Percentiles rank a stretch among this genome's conserved stretches.
Evolutionary conservation across 2,329 filamentous ascomycete genomes (phyloP).

Genomic region (Ophiostoma himal-ulmi): DNA sequence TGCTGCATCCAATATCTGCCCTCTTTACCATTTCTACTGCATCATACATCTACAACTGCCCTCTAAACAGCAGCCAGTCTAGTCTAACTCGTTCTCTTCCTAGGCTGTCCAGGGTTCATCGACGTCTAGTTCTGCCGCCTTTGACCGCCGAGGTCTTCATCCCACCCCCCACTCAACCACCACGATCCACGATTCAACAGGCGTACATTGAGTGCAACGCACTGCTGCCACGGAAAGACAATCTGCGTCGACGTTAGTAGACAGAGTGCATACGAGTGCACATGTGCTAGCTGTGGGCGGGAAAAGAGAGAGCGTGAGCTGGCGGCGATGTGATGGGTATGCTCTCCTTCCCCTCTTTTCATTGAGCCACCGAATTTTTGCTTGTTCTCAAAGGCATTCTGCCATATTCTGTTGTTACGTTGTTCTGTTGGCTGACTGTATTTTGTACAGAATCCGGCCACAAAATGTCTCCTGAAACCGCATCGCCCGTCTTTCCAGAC

Average conservation of each 20-base stretch:
- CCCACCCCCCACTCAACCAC: conserved; percentile 8
- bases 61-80: neutral
- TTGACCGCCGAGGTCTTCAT: conserved; percentile 15
- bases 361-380: conserved; percentile 14
- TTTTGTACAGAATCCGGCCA: conserved; percentile 38
- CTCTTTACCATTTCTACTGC: neutral
- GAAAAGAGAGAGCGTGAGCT: conserved; percentile 16
- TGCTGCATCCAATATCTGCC: neutral
- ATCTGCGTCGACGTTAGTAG: neutral
- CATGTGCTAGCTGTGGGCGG: conserved; percentile 17
- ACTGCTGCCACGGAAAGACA: neutral
- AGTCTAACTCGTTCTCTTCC: neutral
- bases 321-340: conserved; percentile 25
- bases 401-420: neutral
- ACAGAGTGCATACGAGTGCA: conserved; percentile 18
- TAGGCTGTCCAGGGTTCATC: neutral
- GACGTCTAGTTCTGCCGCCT: conserved; percentile 12
- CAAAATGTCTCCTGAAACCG: conserved; percentile 65
- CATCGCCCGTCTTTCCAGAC: conserved; percentile 76
- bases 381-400: neutral
- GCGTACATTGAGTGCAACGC: neutral
- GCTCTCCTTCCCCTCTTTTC: conserved; percentile 13
- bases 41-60: neutral
- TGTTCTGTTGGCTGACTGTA: neutral
- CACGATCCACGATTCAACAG: neutral